phyloP scores from a whole-genome alignment of 257 asterid species.

The Penstemon davidsonii region DNA sequence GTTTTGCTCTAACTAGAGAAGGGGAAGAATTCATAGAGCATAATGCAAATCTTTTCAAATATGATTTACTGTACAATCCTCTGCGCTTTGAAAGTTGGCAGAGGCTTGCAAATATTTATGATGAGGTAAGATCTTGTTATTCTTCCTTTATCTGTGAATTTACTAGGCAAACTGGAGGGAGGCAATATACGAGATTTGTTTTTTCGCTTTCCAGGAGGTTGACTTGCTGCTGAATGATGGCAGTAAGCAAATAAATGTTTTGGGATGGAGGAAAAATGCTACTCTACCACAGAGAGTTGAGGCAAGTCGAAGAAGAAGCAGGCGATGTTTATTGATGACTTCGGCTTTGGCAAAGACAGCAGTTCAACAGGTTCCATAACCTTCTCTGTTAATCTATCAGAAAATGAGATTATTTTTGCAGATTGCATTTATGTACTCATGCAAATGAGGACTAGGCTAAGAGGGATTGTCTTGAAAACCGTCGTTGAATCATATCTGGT shows the following conservation, averaged over 20 bases:
- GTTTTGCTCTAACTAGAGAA: conserved; percentile 93
- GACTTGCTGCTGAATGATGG: conserved; percentile 98
- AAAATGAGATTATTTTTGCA: conserved; percentile 24
- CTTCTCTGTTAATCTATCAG: conserved; percentile 29
- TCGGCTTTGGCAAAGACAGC: conserved; percentile 82
- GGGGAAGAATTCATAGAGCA: conserved; percentile 91
- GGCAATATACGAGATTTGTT: conserved; percentile 15
- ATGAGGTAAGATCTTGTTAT: conserved; percentile 62
- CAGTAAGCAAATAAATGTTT: conserved; percentile 93
- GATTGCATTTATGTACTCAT: conserved; percentile 22
- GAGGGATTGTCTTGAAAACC: conserved; percentile 19
- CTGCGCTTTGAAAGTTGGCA: conserved; percentile 96
- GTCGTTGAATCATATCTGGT: background rate
- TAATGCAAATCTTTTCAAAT: conserved; percentile 84
- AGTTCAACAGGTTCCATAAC: conserved; percentile 70
- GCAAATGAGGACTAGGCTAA: conserved; percentile 22
- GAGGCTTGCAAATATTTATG: conserved; percentile 90
- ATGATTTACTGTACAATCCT: conserved; percentile 90
- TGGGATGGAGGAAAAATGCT: conserved; percentile 79
- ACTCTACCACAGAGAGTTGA: conserved; percentile 87
- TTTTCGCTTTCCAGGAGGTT: conserved; percentile 73
- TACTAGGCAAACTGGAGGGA: conserved; percentile 12
- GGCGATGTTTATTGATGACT: conserved; percentile 95
- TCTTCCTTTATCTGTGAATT: conserved; percentile 29
- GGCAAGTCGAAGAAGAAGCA: conserved; percentile 96